Base-by-base conservation (phyloP, 2,329 filamentous ascomycete genomes). In the Tympanopsis confertula region DNA sequence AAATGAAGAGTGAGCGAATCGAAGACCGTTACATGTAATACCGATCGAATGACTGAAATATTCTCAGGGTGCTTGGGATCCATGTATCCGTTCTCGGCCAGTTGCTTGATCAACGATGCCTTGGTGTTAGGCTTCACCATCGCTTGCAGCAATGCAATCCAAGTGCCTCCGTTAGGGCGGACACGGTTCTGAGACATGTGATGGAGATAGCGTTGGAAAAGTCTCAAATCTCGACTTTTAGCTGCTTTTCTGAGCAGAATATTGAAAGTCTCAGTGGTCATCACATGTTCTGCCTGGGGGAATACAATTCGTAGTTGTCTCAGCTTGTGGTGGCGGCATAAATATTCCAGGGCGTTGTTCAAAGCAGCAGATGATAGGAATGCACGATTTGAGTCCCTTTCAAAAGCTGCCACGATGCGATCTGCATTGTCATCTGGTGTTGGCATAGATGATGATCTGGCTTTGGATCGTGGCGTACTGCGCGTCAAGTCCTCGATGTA, bases 261-360 rank as follows among this genome's bases (percentile, higher is more conserved):
- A 36, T 65, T 64, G 42, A 56, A 62, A 12, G 58, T 58, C 20
- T 58, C 53, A 7, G 50, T 47, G 2, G 57, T 58, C 32, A 55
- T 48, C 19, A 62, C 46, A 37, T 54, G 47, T 38, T 57, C 50
- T 32, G 52, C 47, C 15, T 37, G 43, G 13, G 44, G 38, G 28
- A 61, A 52, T 7, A 65, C 41, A 3, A 36, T 22, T 20, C 50
- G 50, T n/a, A 55, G 52, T 30, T 42, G 39, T 3, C 36, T 33
- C 14, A 57, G 41, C 20, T 50, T 49, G 19, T 54, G 45, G 36
- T 55, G 42, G 3, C 50, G 39, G 41, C 51, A 52, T 20, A 62
- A 47, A 41, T 45, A 65, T 13, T 43, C 44, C 18, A 64, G 43
- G 5, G 59, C 55, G 5, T 37, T 41, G 38, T 61, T 62, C 36